Evolutionary conservation across 2,329 filamentous ascomycete species (phyloP), one percentile per base, ranked within the genome.

Genomic region (Paraphaeosphaeria minitans): DNA sequence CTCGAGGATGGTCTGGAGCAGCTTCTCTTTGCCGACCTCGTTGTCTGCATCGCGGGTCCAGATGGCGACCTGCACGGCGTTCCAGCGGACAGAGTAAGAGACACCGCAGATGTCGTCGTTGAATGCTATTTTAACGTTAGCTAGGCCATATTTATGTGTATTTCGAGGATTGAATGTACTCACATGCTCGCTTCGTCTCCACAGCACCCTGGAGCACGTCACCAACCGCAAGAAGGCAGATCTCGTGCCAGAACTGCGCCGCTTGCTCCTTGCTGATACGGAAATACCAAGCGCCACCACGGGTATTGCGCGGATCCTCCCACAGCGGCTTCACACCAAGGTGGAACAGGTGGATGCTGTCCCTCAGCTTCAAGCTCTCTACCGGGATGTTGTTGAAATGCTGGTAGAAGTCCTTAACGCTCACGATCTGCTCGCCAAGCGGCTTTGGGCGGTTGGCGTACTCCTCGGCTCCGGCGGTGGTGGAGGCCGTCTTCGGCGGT

Each of bases 11-110:
- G 87, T 89, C 62, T 86, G 80, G 50, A 93, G 83, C 59, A 97
- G 84, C 63, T 83, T 85, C 73, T 94, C 87, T 66, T 95, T 85
- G 6, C 92, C 95, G 66, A 85, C 87, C 71, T 91, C 84, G 78
- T 95, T 93, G 60, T 87, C 88, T 22, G 89, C 88, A 71, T 96
- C 90, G 62, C 95, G 91, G 80, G 97, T 95, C 94, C 94, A 98
- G 71, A 98, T 86, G 67, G 91, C 90, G 74, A 97, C 89, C 63
- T 97, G 86, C 75, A 94, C 89, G 31, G 89, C 90, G 79, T 93
- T 96, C 84, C 95, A 96, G 69, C 93, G 89, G 58, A 94, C 91
- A 1, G 90, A 93, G 64, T 95, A 87, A 43, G 91, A 92, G 48
- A 97, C 88, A 52, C 94, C 94, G 75, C 93, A 95, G 67, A 98